A percentile compares a stretch with the other conserved stretches of the same genome.
These are phyloP conservation scores for Mycena haematopus DNA, from an alignment of 768 basidiomycete species.

Conservation along the genomic window DNA sequence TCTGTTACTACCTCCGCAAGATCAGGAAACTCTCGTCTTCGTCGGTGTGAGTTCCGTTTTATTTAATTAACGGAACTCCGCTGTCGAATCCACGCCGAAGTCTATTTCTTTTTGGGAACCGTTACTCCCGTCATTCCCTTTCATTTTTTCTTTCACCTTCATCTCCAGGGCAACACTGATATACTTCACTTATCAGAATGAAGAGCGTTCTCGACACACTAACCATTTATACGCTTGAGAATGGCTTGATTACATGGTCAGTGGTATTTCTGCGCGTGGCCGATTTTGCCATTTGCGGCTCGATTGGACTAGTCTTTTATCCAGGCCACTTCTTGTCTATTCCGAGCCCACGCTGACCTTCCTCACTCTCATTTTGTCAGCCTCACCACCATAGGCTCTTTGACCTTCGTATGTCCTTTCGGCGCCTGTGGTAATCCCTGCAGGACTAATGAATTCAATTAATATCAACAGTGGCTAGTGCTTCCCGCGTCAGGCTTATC, in stretches of 20 bases:
- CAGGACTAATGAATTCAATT: constrained; percentile 9
- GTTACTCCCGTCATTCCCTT: background rate
- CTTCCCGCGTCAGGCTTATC: constrained; percentile 51
- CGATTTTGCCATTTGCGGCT: background rate
- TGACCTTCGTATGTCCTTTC: constrained; percentile 48
- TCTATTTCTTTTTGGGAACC: background rate
- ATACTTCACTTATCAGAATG: constrained; percentile 36
- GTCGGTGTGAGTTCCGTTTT: constrained; percentile 33
- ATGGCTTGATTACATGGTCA: constrained; percentile 48
- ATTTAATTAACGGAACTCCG: background rate
- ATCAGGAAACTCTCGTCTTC: constrained; percentile 38
- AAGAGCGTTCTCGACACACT: constrained; percentile 45
- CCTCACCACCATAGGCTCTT: constrained; percentile 47
- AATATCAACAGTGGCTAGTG: constrained; percentile 43
- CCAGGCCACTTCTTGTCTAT: background rate
- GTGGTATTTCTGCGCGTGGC: constrained; percentile 5
- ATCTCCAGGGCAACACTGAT: background rate
- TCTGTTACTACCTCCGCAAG: constrained; percentile 44
- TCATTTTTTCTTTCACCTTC: background rate
- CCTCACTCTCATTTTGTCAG: constrained; percentile 31
- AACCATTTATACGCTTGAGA: constrained; percentile 51
- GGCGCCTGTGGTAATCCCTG: background rate
- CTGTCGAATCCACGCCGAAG: background rate
- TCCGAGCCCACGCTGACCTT: background rate
- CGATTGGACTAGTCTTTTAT: background rate